These are phyloP conservation scores for Leccinum truebloodii DNA, from an alignment of 768 basidiomycete genomes.

Conservation along the genomic window DNA sequence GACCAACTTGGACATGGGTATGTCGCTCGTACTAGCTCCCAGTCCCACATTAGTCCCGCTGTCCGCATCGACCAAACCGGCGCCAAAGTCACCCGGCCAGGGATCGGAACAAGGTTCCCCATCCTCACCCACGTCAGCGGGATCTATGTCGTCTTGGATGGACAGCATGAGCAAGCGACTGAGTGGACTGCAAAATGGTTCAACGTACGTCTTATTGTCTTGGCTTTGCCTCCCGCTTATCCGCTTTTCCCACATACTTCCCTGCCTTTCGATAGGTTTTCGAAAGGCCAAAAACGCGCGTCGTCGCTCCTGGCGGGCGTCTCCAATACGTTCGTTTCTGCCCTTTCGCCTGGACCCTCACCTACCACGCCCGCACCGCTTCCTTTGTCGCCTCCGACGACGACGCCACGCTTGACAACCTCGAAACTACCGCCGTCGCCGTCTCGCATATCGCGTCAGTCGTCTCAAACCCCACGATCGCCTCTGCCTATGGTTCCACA, in stretches of 20 bases:
- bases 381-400: neutral
- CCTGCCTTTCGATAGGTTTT: constrained; percentile 48
- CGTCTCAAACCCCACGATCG: neutral
- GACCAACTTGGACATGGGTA: constrained; percentile 12
- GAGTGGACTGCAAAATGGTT: constrained; percentile 53
- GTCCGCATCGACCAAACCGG: neutral
- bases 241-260: neutral
- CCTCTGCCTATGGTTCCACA: constrained; percentile 1
- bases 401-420: constrained; percentile 18
- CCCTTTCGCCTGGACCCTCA: constrained; percentile 41
- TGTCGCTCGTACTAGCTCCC: constrained; percentile 12
- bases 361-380: constrained; percentile 27
- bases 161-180: constrained; percentile 62
- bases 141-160: constrained; percentile 47
- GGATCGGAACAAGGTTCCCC: constrained; percentile 19
- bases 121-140: constrained; percentile 30
- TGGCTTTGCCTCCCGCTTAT: neutral
- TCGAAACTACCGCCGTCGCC: neutral
- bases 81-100: neutral
- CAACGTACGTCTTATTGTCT: constrained; percentile 46
- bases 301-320: constrained; percentile 67
- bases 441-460: neutral
- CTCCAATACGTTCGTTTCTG: constrained; percentile 54
- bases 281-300: constrained; percentile 68
- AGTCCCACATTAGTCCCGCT: constrained; percentile 14